Evolutionary conservation across 257 asterid species (phyloP).

Genomic region (Parsonsia alboflavescens): DNA sequence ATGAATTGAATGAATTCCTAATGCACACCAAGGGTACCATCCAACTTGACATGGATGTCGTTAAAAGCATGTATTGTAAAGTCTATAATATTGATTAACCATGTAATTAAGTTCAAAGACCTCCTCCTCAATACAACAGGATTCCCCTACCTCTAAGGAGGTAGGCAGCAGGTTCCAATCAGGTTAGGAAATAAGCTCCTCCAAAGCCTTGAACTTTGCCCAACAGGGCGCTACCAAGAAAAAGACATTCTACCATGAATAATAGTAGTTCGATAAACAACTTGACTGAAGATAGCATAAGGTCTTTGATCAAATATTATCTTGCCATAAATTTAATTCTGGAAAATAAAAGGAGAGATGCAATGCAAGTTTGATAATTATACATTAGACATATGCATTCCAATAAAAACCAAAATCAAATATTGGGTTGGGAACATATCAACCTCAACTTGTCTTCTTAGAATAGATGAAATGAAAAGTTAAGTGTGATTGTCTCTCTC

Average conservation of each 20-base stretch:
- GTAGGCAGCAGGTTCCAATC: slow-evolving; percentile 76
- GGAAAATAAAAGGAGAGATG: not conserved
- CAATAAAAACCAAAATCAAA: not conserved
- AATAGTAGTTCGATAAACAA: slow-evolving; percentile 1
- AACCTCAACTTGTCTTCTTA: not conserved
- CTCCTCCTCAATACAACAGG: slow-evolving; percentile 33
- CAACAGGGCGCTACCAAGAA: slow-evolving; percentile 57
- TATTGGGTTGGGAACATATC: not conserved
- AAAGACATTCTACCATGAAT: slow-evolving; percentile 36
- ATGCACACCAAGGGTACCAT: slow-evolving; percentile 17
- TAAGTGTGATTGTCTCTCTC: too few species aligned
- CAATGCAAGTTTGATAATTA: not conserved
- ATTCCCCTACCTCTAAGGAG: slow-evolving; percentile 63
- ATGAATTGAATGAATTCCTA: slow-evolving; percentile 5
- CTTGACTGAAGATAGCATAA: slow-evolving; percentile 6
- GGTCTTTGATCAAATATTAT: not conserved
- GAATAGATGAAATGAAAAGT: not conserved
- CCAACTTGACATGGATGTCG: slow-evolving; percentile 21
- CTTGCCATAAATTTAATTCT: not conserved
- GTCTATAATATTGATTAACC: slow-evolving; percentile 19
- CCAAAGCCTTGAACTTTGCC: slow-evolving; percentile 58
- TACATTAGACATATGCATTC: not conserved
- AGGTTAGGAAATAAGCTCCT: slow-evolving; percentile 53
- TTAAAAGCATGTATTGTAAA: slow-evolving; percentile 13
- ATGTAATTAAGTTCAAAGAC: slow-evolving; percentile 18